A percentile compares a stretch with the other conserved stretches of the same genome.
These are phyloP conservation scores for Monilinia fructicola DNA, from an alignment of 2,329 filamentous ascomycete genomes.

Conservation along the genomic window DNA sequence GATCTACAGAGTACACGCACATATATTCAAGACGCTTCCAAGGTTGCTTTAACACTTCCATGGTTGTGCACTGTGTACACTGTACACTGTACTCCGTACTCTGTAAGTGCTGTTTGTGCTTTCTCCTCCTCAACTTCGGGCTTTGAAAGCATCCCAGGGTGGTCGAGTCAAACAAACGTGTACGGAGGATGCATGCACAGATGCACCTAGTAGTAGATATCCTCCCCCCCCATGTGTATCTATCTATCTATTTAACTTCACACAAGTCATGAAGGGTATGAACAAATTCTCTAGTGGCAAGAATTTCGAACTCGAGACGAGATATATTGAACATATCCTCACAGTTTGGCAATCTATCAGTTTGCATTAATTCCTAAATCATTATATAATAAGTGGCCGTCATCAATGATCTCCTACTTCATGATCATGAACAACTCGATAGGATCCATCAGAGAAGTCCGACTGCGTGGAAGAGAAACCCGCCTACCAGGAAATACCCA, in stretches of 20 bases:
- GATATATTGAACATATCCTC: background rate
- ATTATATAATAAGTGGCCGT: conserved; percentile 24
- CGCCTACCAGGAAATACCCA: conserved; percentile 19
- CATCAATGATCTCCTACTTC: conserved; percentile 19
- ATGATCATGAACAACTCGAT: conserved; percentile 7
- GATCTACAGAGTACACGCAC: too few relatives aligned
- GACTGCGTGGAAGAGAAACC: conserved; percentile 10
- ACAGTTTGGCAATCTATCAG: background rate
- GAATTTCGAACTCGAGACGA: background rate
- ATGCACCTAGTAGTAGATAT: too few relatives aligned
- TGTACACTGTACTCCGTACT: background rate
- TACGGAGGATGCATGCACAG: too few relatives aligned
- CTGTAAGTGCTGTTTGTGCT: too few relatives aligned
- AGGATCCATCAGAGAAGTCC: background rate
- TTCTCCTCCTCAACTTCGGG: background rate
- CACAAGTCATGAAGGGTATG: too few relatives aligned
- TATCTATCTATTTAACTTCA: too few relatives aligned
- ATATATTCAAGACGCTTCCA: too few relatives aligned
- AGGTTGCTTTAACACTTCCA: too few relatives aligned
- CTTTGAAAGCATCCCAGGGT: background rate
- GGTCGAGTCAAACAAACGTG: background rate
- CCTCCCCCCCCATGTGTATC: too few relatives aligned
- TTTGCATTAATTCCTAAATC: conserved; percentile 26
- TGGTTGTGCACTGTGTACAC: background rate
- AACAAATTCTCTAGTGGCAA: background rate